Base-by-base conservation (phyloP, 768 basidiomycete genomes). In the Artomyces pyxidatus region DNA sequence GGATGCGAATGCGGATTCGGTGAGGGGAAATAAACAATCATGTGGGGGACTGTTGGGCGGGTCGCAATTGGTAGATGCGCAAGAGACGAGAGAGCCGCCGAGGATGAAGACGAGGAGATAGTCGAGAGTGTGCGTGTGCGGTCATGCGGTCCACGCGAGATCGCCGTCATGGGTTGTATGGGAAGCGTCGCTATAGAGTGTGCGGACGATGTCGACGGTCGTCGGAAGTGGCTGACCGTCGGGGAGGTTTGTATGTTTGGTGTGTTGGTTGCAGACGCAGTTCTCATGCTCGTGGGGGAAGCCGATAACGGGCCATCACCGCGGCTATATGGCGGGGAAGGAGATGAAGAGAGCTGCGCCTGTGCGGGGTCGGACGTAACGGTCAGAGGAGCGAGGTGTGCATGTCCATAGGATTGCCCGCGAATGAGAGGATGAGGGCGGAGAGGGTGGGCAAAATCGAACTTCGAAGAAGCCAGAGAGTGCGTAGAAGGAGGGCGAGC, bases 351-450 rank as follows among this genome's bases (percentile, higher is more conserved):
- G 47, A 72, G 55, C 43, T 73, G 65, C 0, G 71, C 68, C 25
- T 71, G 65, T 8, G 73, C 71, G 52, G 68, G 63, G 51, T 77
- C 76, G 17, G 77, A 69, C 8, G 77, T 75, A 38, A 81, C 74
- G 1, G 80, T 79, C 45, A 87, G 70, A 29, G 85, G 83, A 8
- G 77, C 70, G 12, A 83, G 68, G 68, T 68, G 65, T 3, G 63
- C 63, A 38, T 67, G 72, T 6, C 82, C 79, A 50, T 75, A 78
- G 0, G 85, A 85, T 53, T 81, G 74, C 8, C 84, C 85, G 48
- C 86, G 81, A 54, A 88, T 87, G 45, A 88, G 72, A 6, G 85
- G 87, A 59, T 88, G 87, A 0, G 84, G 85, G 14, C 83, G 81
- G 43, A 84, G 67, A 16, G 55, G 47, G 12, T 56, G 53, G 0